Evolutionary conservation across 768 basidiomycete species (phyloP).

Genomic region (Amanita pallidorosea): DNA sequence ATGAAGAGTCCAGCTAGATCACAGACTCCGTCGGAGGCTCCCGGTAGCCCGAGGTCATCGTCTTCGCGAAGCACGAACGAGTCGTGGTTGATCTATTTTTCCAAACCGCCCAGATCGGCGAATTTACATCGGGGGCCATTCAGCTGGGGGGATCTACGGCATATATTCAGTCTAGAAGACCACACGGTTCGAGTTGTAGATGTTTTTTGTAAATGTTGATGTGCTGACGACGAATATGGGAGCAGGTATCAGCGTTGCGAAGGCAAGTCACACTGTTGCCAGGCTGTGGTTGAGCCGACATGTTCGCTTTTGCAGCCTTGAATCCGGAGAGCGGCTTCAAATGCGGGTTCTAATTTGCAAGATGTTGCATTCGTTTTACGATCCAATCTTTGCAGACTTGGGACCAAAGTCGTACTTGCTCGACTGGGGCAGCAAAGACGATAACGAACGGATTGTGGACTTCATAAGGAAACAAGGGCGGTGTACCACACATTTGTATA

Average conservation of each 20-base stretch:
- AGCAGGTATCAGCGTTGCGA: constrained; percentile 14
- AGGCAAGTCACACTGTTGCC: constrained; percentile 11
- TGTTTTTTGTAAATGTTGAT: neutral
- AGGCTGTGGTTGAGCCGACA: neutral
- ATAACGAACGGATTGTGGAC: constrained; percentile 19
- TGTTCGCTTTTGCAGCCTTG: constrained; percentile 16
- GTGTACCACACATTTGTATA: constrained; percentile 42
- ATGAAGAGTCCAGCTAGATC: neutral
- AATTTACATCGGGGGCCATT: constrained; percentile 11
- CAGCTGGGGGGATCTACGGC: constrained; percentile 10
- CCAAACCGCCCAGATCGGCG: neutral
- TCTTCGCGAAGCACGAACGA: constrained; percentile 1
- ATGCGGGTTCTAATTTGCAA: constrained; percentile 28
- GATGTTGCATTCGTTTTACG: constrained; percentile 40
- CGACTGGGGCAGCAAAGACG: constrained; percentile 35
- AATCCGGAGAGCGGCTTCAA: constrained; percentile 25
- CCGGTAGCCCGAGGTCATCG: neutral
- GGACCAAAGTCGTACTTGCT: constrained; percentile 32
- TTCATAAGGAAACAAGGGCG: constrained; percentile 19
- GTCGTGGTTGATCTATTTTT: neutral
- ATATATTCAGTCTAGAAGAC: constrained; percentile 23
- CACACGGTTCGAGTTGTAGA: constrained; percentile 23
- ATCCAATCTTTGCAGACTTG: constrained; percentile 45
- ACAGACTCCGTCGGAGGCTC: neutral
- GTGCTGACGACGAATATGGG: neutral